These are phyloP conservation scores for Blastomyces parvus DNA, from an alignment of 2,329 filamentous ascomycete species.

Conservation along the genomic window DNA sequence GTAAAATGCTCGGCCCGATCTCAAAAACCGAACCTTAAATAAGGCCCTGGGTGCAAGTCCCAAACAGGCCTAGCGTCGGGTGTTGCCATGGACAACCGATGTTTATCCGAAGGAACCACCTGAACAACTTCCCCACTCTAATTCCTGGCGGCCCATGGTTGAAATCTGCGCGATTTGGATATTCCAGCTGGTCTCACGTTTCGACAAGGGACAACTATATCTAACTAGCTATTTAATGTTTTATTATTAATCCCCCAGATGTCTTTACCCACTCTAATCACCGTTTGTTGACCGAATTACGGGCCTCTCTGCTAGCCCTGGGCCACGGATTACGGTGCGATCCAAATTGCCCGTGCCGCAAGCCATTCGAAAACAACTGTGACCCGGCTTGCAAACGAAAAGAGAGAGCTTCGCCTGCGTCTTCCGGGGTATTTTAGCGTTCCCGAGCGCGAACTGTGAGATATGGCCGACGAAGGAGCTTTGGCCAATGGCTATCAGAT, in stretches of 20 bases:
- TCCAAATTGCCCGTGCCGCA: not conserved
- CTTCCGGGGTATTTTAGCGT: not conserved
- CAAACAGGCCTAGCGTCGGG: slow-evolving; percentile 10
- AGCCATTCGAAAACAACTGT: not conserved
- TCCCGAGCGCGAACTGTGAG: slow-evolving; percentile 11
- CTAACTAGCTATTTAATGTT: not conserved
- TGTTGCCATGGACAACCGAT: slow-evolving; percentile 18
- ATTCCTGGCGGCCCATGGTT: not conserved
- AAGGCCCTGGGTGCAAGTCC: not conserved
- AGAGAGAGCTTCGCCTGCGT: not conserved
- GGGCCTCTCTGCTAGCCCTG: not conserved
- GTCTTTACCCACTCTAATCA: not conserved
- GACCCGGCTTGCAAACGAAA: not conserved
- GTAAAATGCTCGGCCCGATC: not conserved
- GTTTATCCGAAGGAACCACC: not conserved
- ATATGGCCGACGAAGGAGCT: slow-evolving; percentile 37
- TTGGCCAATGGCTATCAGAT: slow-evolving; percentile 87
- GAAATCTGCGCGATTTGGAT: not conserved
- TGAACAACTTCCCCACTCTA: slow-evolving; percentile 1
- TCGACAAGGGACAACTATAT: not conserved
- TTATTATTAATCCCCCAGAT: slow-evolving; percentile 1
- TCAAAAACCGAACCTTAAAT: slow-evolving; percentile 2
- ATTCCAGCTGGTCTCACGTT: not conserved
- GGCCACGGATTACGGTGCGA: not conserved
- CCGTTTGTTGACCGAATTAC: not conserved